phyloP scores from a whole-genome alignment of 2,329 filamentous ascomycete genomes.

The Chaetomium globosum region DNA sequence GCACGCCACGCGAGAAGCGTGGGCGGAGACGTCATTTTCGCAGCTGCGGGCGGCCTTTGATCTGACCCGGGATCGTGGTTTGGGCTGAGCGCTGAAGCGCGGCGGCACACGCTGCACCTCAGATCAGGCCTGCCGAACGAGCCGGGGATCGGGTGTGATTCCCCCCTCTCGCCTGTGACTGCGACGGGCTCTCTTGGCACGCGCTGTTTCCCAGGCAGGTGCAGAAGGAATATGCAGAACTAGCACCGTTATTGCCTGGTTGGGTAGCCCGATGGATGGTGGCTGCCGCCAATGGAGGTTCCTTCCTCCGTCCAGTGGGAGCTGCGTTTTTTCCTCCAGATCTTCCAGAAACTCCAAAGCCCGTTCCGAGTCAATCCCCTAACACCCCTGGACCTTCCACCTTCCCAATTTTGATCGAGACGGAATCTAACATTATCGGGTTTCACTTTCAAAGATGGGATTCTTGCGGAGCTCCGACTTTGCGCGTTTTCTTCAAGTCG shows the following conservation, averaged over 20 bases:
- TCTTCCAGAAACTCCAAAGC: not conserved
- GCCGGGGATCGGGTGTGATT: conserved; percentile 10
- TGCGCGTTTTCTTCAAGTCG: not conserved
- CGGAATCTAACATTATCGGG: not conserved
- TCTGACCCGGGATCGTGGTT: conserved; percentile 32
- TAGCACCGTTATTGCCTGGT: conserved; percentile 1
- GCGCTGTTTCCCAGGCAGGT: conserved; percentile 9
- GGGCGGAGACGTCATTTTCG: conserved; percentile 9
- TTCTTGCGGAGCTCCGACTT: not conserved
- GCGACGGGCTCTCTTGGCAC: conserved; percentile 19
- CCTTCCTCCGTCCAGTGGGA: not conserved
- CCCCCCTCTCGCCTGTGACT: not conserved
- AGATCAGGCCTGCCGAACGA: conserved; percentile 23
- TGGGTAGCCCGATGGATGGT: not conserved
- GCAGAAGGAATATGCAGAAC: not conserved
- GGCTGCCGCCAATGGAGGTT: not conserved
- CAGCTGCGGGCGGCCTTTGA: conserved; percentile 15
- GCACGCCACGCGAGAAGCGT: not conserved
- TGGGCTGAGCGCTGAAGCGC: conserved; percentile 26
- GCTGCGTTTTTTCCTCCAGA: not conserved
- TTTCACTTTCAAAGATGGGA: not conserved
- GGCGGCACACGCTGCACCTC: conserved; percentile 11
- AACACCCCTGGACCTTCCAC: not conserved
- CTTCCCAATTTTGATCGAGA: not conserved
- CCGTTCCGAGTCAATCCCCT: not conserved